phyloP scores from a whole-genome alignment of 2,329 filamentous ascomycete species.

The Emericellopsis atlantica region DNA sequence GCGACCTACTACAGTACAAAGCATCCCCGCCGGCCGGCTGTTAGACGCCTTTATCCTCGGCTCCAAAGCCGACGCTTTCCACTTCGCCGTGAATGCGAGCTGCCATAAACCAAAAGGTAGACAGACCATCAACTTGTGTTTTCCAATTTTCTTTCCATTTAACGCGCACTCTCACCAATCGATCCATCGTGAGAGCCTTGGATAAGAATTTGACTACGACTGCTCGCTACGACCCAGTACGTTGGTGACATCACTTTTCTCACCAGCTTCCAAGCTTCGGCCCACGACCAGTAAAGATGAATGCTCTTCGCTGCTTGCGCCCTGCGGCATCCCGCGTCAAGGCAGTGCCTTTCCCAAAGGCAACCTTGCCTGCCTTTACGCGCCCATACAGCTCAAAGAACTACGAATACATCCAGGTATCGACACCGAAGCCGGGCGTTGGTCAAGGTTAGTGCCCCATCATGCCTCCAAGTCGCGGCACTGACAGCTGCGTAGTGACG shows the following conservation, averaged over 20 bases:
- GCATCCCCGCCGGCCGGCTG: too few relatives aligned
- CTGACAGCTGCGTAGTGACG: conserved; percentile 48
- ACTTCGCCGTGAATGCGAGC: conserved; percentile 1
- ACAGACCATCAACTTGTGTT: too few relatives aligned
- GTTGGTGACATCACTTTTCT: background rate
- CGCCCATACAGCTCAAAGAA: conserved; percentile 38
- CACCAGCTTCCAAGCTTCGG: background rate
- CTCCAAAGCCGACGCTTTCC: conserved; percentile 16
- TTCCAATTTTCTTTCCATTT: too few relatives aligned
- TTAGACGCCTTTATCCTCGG: conserved; percentile 10
- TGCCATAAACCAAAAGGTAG: too few relatives aligned
- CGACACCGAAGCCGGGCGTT: conserved; percentile 76
- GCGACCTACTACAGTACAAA: too few relatives aligned
- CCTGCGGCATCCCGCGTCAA: conserved; percentile 31
- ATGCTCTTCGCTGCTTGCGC: conserved; percentile 43
- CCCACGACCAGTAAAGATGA: conserved; percentile 23
- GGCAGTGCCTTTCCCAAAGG: conserved; percentile 33
- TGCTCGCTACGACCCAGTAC: too few relatives aligned
- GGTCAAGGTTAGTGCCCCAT: conserved; percentile 56
- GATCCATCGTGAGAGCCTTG: too few relatives aligned
- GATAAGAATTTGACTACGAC: too few relatives aligned
- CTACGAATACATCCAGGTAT: conserved; percentile 77
- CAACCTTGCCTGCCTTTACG: conserved; percentile 41
- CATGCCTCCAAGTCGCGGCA: background rate
- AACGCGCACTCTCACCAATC: too few relatives aligned